Conservation (phyloP, 495 filamentous ascomycete genomes). For the Penicillium ochrochloron region DNA sequence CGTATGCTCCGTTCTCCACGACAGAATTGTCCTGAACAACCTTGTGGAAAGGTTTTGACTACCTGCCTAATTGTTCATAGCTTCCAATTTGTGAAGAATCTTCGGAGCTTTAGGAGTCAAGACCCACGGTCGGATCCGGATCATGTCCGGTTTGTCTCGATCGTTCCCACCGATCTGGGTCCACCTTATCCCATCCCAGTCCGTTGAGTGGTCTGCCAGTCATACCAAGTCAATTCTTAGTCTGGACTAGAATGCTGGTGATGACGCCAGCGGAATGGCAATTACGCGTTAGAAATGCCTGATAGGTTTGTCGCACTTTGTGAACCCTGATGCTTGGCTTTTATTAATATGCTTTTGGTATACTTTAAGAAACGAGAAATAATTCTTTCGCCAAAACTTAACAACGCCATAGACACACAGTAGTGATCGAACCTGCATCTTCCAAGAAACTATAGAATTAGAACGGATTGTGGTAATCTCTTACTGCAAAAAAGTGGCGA, state of each 20-base stretch:
- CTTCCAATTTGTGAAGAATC: background rate
- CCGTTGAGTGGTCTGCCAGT: background rate
- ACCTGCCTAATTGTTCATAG: slow-evolving; percentile 14
- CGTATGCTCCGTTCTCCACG: background rate
- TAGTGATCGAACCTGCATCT: background rate
- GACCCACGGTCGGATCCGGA: slow-evolving; percentile 15
- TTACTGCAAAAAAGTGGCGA: background rate
- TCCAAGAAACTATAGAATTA: background rate
- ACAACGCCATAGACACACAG: background rate
- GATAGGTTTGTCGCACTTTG: background rate
- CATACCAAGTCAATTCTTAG: background rate
- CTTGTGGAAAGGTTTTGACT: background rate
- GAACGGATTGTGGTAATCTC: background rate
- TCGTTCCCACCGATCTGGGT: slow-evolving; percentile 9
- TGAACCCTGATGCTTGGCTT: background rate
- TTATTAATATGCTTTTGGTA: slow-evolving; percentile 1
- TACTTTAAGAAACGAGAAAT: slow-evolving; percentile 3
- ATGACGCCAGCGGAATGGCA: background rate
- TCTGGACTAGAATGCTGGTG: background rate
- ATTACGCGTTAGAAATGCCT: slow-evolving; percentile 17
- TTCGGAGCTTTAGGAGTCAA: background rate
- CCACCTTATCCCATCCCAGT: background rate
- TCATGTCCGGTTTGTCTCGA: slow-evolving; percentile 13
- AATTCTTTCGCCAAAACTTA: background rate
- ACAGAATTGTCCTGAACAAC: background rate